Evolutionary conservation across 2,329 filamentous ascomycete species (phyloP), one percentile per base, ranked within the genome.

Genomic region (Aspergillus floridensis): DNA sequence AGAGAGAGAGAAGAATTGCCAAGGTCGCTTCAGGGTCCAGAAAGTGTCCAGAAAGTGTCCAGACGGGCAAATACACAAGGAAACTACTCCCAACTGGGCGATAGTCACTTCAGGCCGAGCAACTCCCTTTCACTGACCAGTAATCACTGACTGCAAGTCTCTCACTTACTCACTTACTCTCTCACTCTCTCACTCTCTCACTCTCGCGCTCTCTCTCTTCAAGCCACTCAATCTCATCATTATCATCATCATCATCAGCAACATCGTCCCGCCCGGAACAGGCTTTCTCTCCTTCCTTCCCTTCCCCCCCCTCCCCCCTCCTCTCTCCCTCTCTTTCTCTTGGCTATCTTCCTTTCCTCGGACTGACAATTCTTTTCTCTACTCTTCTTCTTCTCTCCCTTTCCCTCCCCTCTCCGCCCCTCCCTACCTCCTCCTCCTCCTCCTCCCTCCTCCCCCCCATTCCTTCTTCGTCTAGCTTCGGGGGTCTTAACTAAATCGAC

Each of bases 301-400:
- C n/a, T n/a, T n/a, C n/a, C n/a, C n/a, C n/a, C n/a, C n/a, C n/a
- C n/a, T n/a, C n/a, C n/a, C n/a, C n/a, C n/a, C n/a, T n/a, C n/a
- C 46, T 35, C 44, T 55, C n/a, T 46, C 49, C 21, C 26, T 24
- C 31, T 31, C 35, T 53, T 35, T 35, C 48, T 49, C 32, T 46
- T 44, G 38, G 46, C 32, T 16, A 12, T 26, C 49, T 41, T 50
- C 10, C 58, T 46, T 26, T 62, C 58, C 38, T 63, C 26, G 2
- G 26, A 29, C 26, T 8, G 26, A 8, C 26, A 29, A 29, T 60
- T 16, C 49, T 41, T 57, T 46, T 52, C 52, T 60, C 29, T 57
- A 46, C 38, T 21, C 21, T 21, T 21, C 22, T 22, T 22, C 47
- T 59, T 58, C 32, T 16, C 46, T 53, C 52, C 53, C 35, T 44